A percentile compares a stretch with the other conserved stretches of the same genome.
Evolutionary conservation across 2,329 filamentous ascomycete genomes (phyloP).

Genomic region (Pestalotiopsis sp.): DNA sequence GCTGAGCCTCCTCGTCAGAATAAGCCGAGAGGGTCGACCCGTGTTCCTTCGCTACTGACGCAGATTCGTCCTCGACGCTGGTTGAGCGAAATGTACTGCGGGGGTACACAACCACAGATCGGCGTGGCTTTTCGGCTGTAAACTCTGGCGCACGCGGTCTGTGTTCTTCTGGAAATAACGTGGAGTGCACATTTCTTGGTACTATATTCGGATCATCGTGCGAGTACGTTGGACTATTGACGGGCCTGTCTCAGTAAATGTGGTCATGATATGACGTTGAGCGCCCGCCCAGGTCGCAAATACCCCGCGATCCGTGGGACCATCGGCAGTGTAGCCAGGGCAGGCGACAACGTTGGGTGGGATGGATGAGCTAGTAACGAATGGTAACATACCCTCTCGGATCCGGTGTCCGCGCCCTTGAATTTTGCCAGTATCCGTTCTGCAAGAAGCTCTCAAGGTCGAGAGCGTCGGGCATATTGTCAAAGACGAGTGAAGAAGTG

Average conservation of each 20-base stretch:
- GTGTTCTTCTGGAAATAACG: neutral
- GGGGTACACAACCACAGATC: too few relatives aligned
- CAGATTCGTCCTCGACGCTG: conserved; percentile 70
- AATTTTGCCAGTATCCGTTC: conserved; percentile 34
- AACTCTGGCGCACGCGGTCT: too few relatives aligned
- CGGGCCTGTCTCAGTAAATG: conserved; percentile 21
- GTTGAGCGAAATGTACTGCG: conserved; percentile 28
- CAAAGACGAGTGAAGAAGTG: conserved; percentile 14
- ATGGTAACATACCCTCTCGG: conserved; percentile 16
- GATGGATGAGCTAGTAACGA: neutral
- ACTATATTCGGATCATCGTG: conserved; percentile 22
- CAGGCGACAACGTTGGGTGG: neutral
- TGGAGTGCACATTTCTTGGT: conserved; percentile 21
- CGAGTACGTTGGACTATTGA: conserved; percentile 17
- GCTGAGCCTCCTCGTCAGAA: conserved; percentile 58
- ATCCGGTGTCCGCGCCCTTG: conserved; percentile 17
- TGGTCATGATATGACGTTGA: neutral
- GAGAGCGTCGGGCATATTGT: conserved; percentile 28
- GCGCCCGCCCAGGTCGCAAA: neutral
- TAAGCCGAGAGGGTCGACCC: conserved; percentile 37
- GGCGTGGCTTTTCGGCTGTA: too few relatives aligned
- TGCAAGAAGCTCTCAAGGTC: conserved; percentile 30
- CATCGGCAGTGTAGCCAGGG: neutral
- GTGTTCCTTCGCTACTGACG: conserved; percentile 65
- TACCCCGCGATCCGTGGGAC: conserved; percentile 8